Percentiles rank a stretch among this genome's conserved stretches.
These are phyloP conservation scores for Termitomyces sp. DNA, from an alignment of 768 basidiomycete genomes.

Conservation along the genomic window DNA sequence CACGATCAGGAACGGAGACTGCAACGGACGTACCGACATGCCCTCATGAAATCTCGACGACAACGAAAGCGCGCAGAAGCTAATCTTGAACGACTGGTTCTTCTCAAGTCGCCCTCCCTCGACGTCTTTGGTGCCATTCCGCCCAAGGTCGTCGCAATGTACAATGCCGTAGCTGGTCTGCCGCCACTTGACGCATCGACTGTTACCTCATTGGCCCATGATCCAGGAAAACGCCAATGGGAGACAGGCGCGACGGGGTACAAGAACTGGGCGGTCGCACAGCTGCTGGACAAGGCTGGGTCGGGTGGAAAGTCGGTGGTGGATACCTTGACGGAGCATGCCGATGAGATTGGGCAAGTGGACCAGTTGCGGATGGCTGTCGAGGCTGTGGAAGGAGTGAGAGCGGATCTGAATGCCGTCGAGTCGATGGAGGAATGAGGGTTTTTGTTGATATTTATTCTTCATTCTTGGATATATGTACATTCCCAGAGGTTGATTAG, in stretches of 20 bases:
- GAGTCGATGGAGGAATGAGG: background rate
- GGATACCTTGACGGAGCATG: slow-evolving; percentile 16
- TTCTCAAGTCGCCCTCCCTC: slow-evolving; percentile 35
- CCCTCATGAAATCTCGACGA: slow-evolving; percentile 40
- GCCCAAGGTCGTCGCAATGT: slow-evolving; percentile 35
- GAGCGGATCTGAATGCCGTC: background rate
- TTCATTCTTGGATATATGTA: background rate
- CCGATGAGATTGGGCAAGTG: slow-evolving; percentile 17
- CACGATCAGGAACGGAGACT: slow-evolving; percentile 57
- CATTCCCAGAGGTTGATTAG: background rate
- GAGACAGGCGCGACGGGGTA: slow-evolving; percentile 73
- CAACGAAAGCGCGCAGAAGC: slow-evolving; percentile 42
- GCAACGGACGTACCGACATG: slow-evolving; percentile 48
- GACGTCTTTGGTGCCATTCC: slow-evolving; percentile 35
- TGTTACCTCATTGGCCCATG: slow-evolving; percentile 32
- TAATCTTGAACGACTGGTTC: slow-evolving; percentile 34
- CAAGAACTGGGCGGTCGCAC: slow-evolving; percentile 66
- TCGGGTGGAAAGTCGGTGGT: slow-evolving; percentile 16
- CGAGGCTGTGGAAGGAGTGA: background rate
- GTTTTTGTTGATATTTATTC: background rate
- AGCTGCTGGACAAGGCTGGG: slow-evolving; percentile 35
- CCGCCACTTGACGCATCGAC: slow-evolving; percentile 36
- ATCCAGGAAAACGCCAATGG: slow-evolving; percentile 72
- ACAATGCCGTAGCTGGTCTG: slow-evolving; percentile 41
- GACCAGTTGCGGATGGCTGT: slow-evolving; percentile 19